A percentile compares a stretch with the other conserved stretches of the same genome.
Evolutionary conservation across 768 basidiomycete genomes (phyloP).

Genomic region (Kwoniella heveanensis): DNA sequence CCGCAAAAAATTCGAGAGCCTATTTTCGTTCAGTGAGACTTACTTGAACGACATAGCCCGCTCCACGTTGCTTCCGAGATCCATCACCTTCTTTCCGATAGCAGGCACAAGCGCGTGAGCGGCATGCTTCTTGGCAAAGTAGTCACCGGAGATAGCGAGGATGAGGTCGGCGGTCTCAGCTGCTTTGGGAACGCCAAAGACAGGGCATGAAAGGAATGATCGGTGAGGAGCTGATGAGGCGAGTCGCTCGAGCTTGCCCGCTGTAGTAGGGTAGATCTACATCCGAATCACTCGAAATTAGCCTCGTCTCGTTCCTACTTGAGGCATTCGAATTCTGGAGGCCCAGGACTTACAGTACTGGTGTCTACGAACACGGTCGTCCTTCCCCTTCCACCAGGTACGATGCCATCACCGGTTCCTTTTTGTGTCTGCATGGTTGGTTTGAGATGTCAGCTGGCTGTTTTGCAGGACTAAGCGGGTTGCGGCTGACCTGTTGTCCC

Average conservation of each 20-base stretch:
- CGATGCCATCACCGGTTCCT: conserved; percentile 55
- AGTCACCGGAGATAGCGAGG: conserved; percentile 77
- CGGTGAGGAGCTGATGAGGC: conserved; percentile 65
- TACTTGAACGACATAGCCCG: conserved; percentile 58
- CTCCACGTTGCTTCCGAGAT: conserved; percentile 83
- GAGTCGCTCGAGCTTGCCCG: conserved; percentile 64
- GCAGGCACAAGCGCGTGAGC: conserved; percentile 77
- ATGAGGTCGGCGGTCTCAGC: conserved; percentile 71
- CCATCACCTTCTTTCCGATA: conserved; percentile 69
- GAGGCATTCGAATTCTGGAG: too few species aligned
- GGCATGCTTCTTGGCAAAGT: conserved; percentile 77
- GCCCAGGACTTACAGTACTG: conserved; percentile 69
- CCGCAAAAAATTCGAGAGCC: too few species aligned
- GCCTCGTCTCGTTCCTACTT: too few species aligned
- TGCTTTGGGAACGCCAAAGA: conserved; percentile 68
- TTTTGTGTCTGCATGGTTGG: conserved; percentile 18
- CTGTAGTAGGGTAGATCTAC: conserved; percentile 54
- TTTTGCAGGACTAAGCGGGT: not conserved
- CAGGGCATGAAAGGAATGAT: conserved; percentile 72
- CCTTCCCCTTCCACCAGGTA: conserved; percentile 47
- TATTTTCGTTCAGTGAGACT: too few species aligned
- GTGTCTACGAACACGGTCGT: conserved; percentile 82
- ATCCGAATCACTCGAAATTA: too few species aligned
- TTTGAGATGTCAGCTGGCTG: not conserved
- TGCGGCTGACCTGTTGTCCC: conserved; percentile 62